Evolutionary conservation across 1,139 yeast species (phyloP), one percentile per base, ranked within the genome.

Genomic region (Yamadazyma sp.): DNA sequence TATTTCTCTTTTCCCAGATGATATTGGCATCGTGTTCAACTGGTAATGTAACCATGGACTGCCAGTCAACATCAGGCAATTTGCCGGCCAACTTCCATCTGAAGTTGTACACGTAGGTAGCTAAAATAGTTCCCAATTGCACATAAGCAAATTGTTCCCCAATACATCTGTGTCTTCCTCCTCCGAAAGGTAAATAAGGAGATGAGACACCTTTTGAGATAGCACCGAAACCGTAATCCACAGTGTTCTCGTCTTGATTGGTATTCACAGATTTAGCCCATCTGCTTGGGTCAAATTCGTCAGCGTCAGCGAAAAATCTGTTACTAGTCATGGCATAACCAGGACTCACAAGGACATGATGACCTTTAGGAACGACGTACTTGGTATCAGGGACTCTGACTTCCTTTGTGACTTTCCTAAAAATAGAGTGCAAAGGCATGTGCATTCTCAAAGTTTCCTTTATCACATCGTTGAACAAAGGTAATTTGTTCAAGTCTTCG

Each of bases 91-190:
- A 73, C 34, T 74, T 73, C 96, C 96, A 91, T 60, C 75, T 83
- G 60, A 87, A 66, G 48, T 85, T 82, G 62, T 85, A 85, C 27
- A 91, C 78, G 61, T 74, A 86, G 17, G 89, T 79, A 28, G 89
- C 70, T 59, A 94, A 72, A 46, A 92, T 75, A 41, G 95, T 83
- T 41, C 96, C 96, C 54, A 92, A 78, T 71, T 92, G 99, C 51
- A 85, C 83, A 63, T 84, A 88, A 33, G 99, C 99, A 70, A 92
- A 92, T 61, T 91, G 98, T 68, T 92, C 99, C 57, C 99, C 99
- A 58, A 92, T 89, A 70, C 99, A 92, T 71, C 98, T 85, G 64
- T 92, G 99, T 75, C 99, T 87, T 51, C 99, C 99, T 64, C 98
- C 98, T 54, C 98, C 98, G 58, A 92, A 92, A 41, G 98, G 98